Percentiles rank a stretch among this genome's conserved stretches.
Conservation (phyloP, 2,329 filamentous ascomycete species). For the Neonectria sp. region DNA sequence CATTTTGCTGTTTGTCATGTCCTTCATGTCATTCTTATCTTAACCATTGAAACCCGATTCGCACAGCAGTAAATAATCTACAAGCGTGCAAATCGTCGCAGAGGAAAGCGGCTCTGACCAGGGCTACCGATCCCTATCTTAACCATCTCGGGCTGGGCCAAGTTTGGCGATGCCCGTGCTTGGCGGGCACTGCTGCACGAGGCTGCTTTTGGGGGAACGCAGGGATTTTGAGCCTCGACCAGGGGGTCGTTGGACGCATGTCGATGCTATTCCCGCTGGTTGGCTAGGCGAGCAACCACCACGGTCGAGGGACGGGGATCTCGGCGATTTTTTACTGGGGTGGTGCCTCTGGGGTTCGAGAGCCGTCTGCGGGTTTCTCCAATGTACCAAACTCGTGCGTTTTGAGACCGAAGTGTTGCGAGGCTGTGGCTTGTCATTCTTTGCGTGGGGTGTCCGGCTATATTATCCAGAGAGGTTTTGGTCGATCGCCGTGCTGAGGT, state of each 20-base stretch:
- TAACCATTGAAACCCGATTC: background rate
- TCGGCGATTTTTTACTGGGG: slow-evolving; percentile 6
- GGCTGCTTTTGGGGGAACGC: slow-evolving; percentile 24
- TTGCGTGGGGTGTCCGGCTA: background rate
- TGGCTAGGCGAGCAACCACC: slow-evolving; percentile 19
- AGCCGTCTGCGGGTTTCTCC: slow-evolving; percentile 21
- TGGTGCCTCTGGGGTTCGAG: slow-evolving; percentile 12
- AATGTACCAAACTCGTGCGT: background rate
- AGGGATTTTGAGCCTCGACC: slow-evolving; percentile 21
- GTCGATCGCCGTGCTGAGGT: background rate
- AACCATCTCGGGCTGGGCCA: slow-evolving; percentile 3
- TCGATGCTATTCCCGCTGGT: slow-evolving; percentile 11
- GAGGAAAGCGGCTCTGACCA: background rate
- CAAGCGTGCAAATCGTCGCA: background rate
- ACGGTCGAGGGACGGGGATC: slow-evolving; percentile 1
- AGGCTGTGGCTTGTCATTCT: too few relatives aligned
- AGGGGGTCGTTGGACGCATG: slow-evolving; percentile 3
- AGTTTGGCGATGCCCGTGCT: slow-evolving; percentile 2
- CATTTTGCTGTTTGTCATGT: background rate
- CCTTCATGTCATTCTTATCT: background rate
- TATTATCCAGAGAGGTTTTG: background rate
- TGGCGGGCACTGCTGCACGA: slow-evolving; percentile 16
- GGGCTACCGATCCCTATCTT: background rate
- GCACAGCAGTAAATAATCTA: background rate
- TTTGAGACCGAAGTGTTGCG: background rate